Base-by-base conservation (phyloP, 148 eudicot genomes). In the Agrostemma githago region DNA sequence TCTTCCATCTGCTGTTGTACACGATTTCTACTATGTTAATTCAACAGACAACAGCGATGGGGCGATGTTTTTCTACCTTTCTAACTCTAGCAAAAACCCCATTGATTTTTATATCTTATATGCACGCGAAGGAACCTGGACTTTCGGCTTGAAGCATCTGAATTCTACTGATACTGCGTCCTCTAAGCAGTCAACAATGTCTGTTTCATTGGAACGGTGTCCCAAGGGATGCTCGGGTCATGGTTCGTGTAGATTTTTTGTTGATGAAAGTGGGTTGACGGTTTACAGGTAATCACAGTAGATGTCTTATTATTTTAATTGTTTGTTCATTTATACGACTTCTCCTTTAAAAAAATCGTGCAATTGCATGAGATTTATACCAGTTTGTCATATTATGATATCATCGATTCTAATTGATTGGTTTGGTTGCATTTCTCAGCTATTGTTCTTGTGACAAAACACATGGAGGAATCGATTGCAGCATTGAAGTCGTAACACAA, bases 401-500 rank as follows among this genome's bases (percentile, higher is more conserved):
- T 72, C 15, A 73, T 42, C 38, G n/a, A 51, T 66, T 54, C 62
- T 42, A 60, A 60, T 64, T 26, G 16, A 16, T 62, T 11, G 39
- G 42, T 57, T 62, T 11, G 39, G 42, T 62, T 65, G 58, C 73
- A 40, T 58, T 73, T 72, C 43, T 71, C 90, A 95, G 98, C 79
- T 95, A 78, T 79, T 95, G 98, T 81, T 67, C 73, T 65, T 95
- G 98, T 82, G 97, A 90, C 82, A 88, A 90, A 62, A 82, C 86
- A 40, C 93, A 90, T 81, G 98, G 98, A 75, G 97, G 98, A 74
- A 81, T 86, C 51, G 98, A 95, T 77, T 95, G 98, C 83, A 89
- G 97, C 76, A 67, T 88, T 79, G 92, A 89, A 76, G 80, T 94
- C 73, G 86, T 92, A 72, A 81, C 98, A 14, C 86, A 72, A 73